A percentile compares a stretch with the other conserved stretches of the same genome.
These are phyloP conservation scores for Gaillardinia entomophila DNA, from an alignment of 805 yeast genomes.

Conservation along the genomic window DNA sequence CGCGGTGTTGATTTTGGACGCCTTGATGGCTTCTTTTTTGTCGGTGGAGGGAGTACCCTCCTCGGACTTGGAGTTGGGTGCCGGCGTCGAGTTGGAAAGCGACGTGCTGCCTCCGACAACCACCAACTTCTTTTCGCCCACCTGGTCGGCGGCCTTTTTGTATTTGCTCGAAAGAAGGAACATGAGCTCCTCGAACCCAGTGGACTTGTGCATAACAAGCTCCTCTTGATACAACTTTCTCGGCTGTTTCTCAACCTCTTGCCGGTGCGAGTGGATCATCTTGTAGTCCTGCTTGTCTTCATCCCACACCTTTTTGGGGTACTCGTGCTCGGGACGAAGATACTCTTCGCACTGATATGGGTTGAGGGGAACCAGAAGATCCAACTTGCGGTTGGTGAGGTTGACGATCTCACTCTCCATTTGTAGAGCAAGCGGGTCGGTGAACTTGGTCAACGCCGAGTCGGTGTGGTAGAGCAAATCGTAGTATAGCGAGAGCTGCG, in stretches of 20 bases:
- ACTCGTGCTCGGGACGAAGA: constrained; percentile 42
- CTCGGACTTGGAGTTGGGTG: constrained; percentile 5
- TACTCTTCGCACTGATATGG: constrained; percentile 51
- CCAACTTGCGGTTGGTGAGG: constrained; percentile 70
- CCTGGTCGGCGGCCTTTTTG: constrained; percentile 31
- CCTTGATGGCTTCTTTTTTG: constrained; percentile 3
- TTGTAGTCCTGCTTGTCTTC: constrained; percentile 27
- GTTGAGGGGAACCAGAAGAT: constrained; percentile 67
- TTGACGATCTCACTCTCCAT: constrained; percentile 87
- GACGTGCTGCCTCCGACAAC: constrained; percentile 28
- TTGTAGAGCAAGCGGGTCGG: constrained; percentile 70
- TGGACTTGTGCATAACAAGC: constrained; percentile 55
- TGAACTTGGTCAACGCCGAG: constrained; percentile 62
- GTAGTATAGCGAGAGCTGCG: constrained; percentile 74
- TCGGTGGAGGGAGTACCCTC: constrained; percentile 3
- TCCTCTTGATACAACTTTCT: constrained; percentile 40
- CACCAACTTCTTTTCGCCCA: constrained; percentile 32
- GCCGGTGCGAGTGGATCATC: constrained; percentile 25
- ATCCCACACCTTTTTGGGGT: constrained; percentile 42
- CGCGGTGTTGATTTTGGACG: constrained; percentile 7
- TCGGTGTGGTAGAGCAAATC: constrained; percentile 85
- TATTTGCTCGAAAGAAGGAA: constrained; percentile 35
- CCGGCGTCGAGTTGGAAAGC: constrained; percentile 12
- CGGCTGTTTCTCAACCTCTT: constrained; percentile 21
- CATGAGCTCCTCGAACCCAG: constrained; percentile 89